Evolutionary conservation across 768 basidiomycete genomes (phyloP).

Genomic region (Phaeotremella skinneri): DNA sequence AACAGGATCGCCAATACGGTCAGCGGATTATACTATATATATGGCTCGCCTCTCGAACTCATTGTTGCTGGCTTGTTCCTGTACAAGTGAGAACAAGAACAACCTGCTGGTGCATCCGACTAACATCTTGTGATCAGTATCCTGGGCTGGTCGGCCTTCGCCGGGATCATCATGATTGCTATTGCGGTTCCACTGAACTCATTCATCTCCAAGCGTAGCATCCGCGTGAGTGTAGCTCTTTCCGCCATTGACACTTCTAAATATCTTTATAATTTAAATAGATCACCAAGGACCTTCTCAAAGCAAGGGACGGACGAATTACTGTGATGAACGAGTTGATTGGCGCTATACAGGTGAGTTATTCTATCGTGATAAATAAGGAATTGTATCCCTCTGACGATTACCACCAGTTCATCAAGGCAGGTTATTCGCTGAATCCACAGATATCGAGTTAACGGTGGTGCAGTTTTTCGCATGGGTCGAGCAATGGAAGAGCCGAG

Average conservation of each 20-base stretch:
- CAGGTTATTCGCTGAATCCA: conserved; percentile 39
- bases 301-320: conserved; percentile 72
- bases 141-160: conserved; percentile 66
- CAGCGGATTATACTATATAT: conserved; percentile 28
- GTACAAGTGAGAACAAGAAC: conserved; percentile 62
- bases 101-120: conserved; percentile 10
- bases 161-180: conserved; percentile 68
- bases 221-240: conserved; percentile 57
- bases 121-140: conserved; percentile 55
- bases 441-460: not conserved
- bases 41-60: conserved; percentile 69
- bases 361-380: not conserved
- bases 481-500: conserved; percentile 65
- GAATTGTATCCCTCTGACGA: not conserved
- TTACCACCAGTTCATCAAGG: conserved; percentile 64
- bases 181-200: conserved; percentile 72
- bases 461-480: conserved; percentile 77
- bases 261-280: not conserved
- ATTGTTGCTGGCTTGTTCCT: conserved; percentile 69
- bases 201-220: conserved; percentile 61
- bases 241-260: not conserved
- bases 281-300: conserved; percentile 41
- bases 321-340: conserved; percentile 74
- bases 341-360: conserved; percentile 44
- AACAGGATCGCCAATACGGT: conserved; percentile 36